Base-by-base conservation (phyloP, 805 yeast genomes). In the Candida stauntonica region DNA sequence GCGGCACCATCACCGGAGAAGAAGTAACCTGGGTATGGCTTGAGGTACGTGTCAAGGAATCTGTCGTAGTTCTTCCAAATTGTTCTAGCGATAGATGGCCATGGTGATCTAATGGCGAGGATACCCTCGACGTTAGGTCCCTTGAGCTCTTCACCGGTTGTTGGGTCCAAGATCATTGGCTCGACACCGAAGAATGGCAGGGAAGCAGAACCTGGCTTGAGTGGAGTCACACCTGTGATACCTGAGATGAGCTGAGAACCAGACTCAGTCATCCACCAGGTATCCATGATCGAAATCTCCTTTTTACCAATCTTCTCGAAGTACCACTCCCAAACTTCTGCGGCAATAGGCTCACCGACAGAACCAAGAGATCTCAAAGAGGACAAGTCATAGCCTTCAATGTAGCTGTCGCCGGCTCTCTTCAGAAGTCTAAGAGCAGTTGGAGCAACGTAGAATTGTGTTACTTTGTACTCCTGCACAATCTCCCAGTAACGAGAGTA, bases 1-100 rank as follows among this genome's bases (percentile, higher is more conserved):
- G 95, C 98, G 38, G 97, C 98, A 67, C 98, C 98, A 62, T 91
- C 99, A 55, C 99, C 99, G 11, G 97, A 85, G 73, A 93, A 93
- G 70, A 88, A 93, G 67, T 75, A 79, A 42, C 95, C 94, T 43
- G 91, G 86, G 70, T 91, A 93, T 36, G 96, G 96, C 55, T 80
- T 81, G 60, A 93, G 72, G 64, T 93, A 93, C 29, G 98, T 93
- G 45, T 91, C 97, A 55, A 88, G 68, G 67, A 74, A 91, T 55
- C 96, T 80, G 46, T 68, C 67, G 63, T 91, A 94, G 63, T 89
- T 87, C 59, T 81, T 82, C 80, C 81, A 89, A 44, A 93, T 93
- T 38, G 96, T 80, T 68, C 99, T 82, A 21, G 98, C 93, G 81
- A 93, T 89, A n/a, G 97, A 88, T 41, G 99, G 99, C 99, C 99